Base-by-base conservation (phyloP, 2,329 filamentous ascomycete genomes). In the Penicillium sp. region DNA sequence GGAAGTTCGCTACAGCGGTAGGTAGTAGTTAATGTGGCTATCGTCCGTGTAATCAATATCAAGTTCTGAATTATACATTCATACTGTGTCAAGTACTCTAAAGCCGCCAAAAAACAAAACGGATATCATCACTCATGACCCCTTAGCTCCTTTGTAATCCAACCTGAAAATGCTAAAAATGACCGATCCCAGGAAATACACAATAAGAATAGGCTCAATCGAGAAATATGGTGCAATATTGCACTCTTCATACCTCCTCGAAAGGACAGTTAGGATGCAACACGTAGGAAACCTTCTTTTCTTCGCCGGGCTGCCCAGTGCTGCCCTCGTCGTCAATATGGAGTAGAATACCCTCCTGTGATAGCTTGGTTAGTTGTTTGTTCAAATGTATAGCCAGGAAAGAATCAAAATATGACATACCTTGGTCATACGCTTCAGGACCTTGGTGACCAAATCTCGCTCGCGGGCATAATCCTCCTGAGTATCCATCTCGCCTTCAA, bases 341-440 rank as follows among this genome's bases (percentile, higher is more conserved):
- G 75, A 84, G 81, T 48, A 86, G 73, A 19, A 86, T 82, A 64
- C 84, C 83, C 66, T 87, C 86, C 84, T 50, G 21, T 50, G 19
- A 14, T 7, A 5, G 31, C 0, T 35, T 26, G 22, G 22, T 50
- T 50, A 50, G 48, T 41, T 83, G 58, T 21, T 29, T 29, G 39
- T 56, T 41, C 48, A 57, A 37, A 26, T 14, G 3, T 29, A 48
- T 41, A 49, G 52, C 39, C 21, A 11, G 21, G 39, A 19, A 5
- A 19, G 39, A 5, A 39, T 24, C 10, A 50, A 37, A 22, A 26
- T 29, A 44, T 39, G 31, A 43, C 85, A 70, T 80, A 95, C 92
- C 88, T 95, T 97, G 70, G 97, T 90, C 89, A 98, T 96, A 75
- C 91, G 89, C 83, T 90, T 96, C 65, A 99, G 77, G 52, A 99